phyloP scores from a whole-genome alignment of 805 yeast species.

The Wickerhamiella slavikovae region DNA sequence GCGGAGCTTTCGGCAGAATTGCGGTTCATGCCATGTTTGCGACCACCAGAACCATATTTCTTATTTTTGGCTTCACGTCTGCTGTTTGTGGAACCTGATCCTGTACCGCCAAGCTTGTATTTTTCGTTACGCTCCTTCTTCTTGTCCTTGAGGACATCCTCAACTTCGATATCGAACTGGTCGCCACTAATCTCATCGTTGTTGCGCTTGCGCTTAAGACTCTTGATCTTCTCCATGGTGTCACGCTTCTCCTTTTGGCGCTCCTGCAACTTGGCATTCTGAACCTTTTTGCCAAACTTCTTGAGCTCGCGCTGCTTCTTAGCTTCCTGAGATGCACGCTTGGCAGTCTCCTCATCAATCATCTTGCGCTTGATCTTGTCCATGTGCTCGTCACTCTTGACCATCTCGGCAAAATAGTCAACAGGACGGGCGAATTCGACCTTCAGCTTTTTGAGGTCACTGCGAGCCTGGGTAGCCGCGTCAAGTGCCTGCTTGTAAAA shows the following conservation, averaged over 20 bases:
- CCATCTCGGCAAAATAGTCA: conserved; percentile 97
- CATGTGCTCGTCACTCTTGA: conserved; percentile 95
- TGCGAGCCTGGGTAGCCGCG: conserved; percentile 60
- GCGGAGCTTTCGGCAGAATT: conserved; percentile 55
- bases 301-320: conserved; percentile 84
- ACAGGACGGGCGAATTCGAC: conserved; percentile 82
- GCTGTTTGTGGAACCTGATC: conserved; percentile 39
- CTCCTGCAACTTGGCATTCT: conserved; percentile 77
- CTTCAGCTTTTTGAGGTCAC: conserved; percentile 37
- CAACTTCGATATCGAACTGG: conserved; percentile 79
- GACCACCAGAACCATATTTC: conserved; percentile 62
- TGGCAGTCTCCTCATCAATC: conserved; percentile 43
- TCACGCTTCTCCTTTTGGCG: conserved; percentile 87
- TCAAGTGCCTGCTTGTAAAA: conserved; percentile 86
- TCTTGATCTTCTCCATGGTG: conserved; percentile 71
- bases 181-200: conserved; percentile 49
- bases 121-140: conserved; percentile 23
- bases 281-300: conserved; percentile 96
- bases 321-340: conserved; percentile 83
- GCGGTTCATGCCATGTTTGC: conserved; percentile 49
- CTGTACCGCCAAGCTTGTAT: conserved; percentile 23
- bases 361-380: conserved; percentile 70
- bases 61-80: conserved; percentile 53
- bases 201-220: conserved; percentile 76
- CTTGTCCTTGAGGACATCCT: conserved; percentile 57